These are phyloP conservation scores for Scopulariopsis brevicaulis DNA, from an alignment of 2,329 filamentous ascomycete species.

Conservation along the genomic window DNA sequence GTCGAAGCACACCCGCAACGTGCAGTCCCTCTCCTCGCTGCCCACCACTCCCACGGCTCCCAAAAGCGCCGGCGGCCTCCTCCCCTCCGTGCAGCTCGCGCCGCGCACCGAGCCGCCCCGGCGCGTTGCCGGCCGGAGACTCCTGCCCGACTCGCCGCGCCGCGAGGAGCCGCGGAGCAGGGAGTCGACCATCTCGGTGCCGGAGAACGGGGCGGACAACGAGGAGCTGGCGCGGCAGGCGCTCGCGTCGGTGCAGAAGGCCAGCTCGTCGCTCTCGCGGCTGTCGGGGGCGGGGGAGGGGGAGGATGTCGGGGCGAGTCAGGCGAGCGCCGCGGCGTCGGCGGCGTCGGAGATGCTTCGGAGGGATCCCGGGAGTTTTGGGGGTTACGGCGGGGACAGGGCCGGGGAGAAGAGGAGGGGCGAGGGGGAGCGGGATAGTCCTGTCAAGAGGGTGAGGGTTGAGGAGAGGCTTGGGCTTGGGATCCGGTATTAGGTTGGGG, in stretches of 20 bases:
- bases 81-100: slow-evolving; percentile 52
- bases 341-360: slow-evolving; percentile 67
- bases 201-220: slow-evolving; percentile 32
- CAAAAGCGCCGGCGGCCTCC: slow-evolving; percentile 33
- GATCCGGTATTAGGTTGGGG: slow-evolving; percentile 32
- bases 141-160: slow-evolving; percentile 28
- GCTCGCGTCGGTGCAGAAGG: slow-evolving; percentile 39
- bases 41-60: slow-evolving; percentile 57
- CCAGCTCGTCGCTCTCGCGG: slow-evolving; percentile 17
- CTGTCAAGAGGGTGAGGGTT: slow-evolving; percentile 38
- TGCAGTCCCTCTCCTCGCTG: slow-evolving; percentile 76
- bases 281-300: slow-evolving; percentile 25
- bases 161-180: slow-evolving; percentile 47
- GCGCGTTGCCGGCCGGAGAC: slow-evolving; percentile 19
- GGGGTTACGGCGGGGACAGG: slow-evolving; percentile 24
- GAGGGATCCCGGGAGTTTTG: slow-evolving; percentile 42
- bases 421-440: slow-evolving; percentile 19
- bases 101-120: slow-evolving; percentile 46
- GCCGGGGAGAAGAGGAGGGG: slow-evolving; percentile 8
- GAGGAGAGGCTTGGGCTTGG: slow-evolving; percentile 35
- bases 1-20: slow-evolving; percentile 59
- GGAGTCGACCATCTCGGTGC: slow-evolving; percentile 71
- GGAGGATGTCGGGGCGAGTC: slow-evolving; percentile 45
- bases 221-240: slow-evolving; percentile 45
- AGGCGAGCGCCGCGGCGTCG: slow-evolving; percentile 67